Evolutionary conservation across 140 eudicot genomes (phyloP), one percentile per base, ranked within the genome.

Genomic region (Cichorium intybus): DNA sequence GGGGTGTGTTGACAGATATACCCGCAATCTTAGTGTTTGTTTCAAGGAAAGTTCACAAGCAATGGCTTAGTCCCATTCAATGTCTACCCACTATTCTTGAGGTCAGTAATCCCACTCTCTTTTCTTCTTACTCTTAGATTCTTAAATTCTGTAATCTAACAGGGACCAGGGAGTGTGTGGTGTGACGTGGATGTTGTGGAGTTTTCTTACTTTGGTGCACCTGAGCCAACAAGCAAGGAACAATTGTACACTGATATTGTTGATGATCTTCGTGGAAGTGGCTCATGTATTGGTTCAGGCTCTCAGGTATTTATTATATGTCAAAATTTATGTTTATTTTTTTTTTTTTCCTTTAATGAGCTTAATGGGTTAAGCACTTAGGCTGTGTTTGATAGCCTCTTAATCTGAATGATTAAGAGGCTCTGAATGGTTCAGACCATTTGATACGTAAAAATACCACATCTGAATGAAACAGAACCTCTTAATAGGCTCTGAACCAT

Each of bases 151-250:
- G 2, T 20, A 53, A 50, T 24, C 62, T 41, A 53, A 68, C 83
- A 92, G 98, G 98, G 98, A 69, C 98, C 98, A 7, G 96, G 98
- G 74, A 95, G 98, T 33, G 95, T 92, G 60, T 91, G 96, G 97
- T 91, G 96, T 63, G 97, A 91, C 62, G 97, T 91, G 74, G 97
- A 92, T 77, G 98, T 92, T 78, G 83, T 92, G 54, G 98, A 92
- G 65, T 92, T 92, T 55, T 92, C 96, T 0, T 92, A 92, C 71
- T 88, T 92, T 81, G 98, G 98, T 43, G 95, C 95, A 56, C 96
- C 96, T 0, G 96, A 92, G 75, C 93, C 86, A 22, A 58, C 90
- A 62, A 95, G 89, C 53, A 88, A 88, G 78, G 96, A 92, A 72
- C 96, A 92, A 54, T 62, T 88, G 70, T 92, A 88, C 72, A 88